Conservation (phyloP, 2,329 filamentous ascomycete genomes). For the Neonectria hederae region DNA sequence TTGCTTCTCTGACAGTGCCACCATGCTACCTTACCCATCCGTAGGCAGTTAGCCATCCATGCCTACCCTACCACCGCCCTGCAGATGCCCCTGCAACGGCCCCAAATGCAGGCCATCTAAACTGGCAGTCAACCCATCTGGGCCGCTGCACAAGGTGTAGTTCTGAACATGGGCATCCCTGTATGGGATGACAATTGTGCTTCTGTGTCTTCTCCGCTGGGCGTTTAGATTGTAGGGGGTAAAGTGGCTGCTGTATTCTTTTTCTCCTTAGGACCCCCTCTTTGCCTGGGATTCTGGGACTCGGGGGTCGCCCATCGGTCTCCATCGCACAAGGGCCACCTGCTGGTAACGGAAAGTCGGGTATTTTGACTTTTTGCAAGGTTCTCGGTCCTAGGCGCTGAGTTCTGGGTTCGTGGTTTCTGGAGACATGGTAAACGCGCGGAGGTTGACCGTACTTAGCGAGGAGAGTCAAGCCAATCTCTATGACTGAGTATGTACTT, state of each 20-base stretch:
- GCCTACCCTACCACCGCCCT: slow-evolving; percentile 3
- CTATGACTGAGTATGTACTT: slow-evolving; percentile 2
- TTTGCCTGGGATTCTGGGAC: neutral
- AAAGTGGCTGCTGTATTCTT: slow-evolving; percentile 25
- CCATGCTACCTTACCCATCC: slow-evolving; percentile 18
- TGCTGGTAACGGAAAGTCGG: slow-evolving; percentile 28
- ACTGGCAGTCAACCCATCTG: slow-evolving; percentile 39
- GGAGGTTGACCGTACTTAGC: slow-evolving; percentile 25
- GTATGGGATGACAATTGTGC: slow-evolving; percentile 29
- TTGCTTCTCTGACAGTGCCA: slow-evolving; percentile 9
- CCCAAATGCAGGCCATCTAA: slow-evolving; percentile 36
- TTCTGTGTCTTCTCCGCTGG: slow-evolving; percentile 14
- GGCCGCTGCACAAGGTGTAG: slow-evolving; percentile 32
- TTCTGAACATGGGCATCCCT: slow-evolving; percentile 32
- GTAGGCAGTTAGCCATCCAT: neutral
- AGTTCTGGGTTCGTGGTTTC: neutral
- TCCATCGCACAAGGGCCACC: slow-evolving; percentile 16
- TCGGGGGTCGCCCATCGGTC: slow-evolving; percentile 4
- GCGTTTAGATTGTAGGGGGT: slow-evolving; percentile 31
- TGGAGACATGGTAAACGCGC: slow-evolving; percentile 16
- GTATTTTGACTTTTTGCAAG: slow-evolving; percentile 26
- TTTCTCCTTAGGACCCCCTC: slow-evolving; percentile 3
- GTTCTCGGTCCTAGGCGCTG: slow-evolving; percentile 9
- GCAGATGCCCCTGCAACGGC: neutral
- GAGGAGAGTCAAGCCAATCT: slow-evolving; percentile 25